Conservation (phyloP, 73 alveolate genomes). For the Breviolum minutum region DNA sequence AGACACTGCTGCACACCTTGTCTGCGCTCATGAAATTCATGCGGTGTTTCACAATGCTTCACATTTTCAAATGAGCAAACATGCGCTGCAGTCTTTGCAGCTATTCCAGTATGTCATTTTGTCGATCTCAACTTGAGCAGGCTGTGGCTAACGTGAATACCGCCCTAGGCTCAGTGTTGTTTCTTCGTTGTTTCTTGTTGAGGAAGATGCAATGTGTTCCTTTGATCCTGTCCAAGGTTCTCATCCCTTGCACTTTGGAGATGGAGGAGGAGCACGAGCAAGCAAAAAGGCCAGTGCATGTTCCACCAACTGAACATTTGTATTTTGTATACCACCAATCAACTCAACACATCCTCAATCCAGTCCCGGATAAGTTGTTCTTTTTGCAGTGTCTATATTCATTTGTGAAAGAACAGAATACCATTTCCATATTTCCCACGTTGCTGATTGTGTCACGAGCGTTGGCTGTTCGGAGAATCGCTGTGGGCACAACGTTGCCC, state of each 20-base stretch:
- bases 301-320: not conserved
- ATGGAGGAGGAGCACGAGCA: conserved; percentile 50
- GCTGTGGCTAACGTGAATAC: conserved; percentile 22
- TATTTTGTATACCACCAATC: too few species aligned
- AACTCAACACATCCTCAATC: too few species aligned
- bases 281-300: not conserved
- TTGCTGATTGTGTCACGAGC: too few species aligned
- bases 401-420: too few species aligned
- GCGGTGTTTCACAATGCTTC: not conserved
- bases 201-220: not conserved
- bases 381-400: too few species aligned
- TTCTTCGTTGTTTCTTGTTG: too few species aligned
- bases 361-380: too few species aligned
- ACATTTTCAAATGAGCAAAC: too few species aligned
- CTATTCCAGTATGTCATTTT: not conserved
- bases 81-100: not conserved
- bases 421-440: too few species aligned
- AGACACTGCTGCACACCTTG: not conserved
- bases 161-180: not conserved
- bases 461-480: too few species aligned
- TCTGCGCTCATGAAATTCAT: not conserved
- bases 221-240: not conserved
- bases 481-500: not conserved
- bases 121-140: not conserved
- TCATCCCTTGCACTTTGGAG: conserved; percentile 54